A percentile compares a stretch with the other conserved stretches of the same genome.
Evolutionary conservation across 306 rosid species (phyloP).

Genomic region (Medicago arabica): DNA sequence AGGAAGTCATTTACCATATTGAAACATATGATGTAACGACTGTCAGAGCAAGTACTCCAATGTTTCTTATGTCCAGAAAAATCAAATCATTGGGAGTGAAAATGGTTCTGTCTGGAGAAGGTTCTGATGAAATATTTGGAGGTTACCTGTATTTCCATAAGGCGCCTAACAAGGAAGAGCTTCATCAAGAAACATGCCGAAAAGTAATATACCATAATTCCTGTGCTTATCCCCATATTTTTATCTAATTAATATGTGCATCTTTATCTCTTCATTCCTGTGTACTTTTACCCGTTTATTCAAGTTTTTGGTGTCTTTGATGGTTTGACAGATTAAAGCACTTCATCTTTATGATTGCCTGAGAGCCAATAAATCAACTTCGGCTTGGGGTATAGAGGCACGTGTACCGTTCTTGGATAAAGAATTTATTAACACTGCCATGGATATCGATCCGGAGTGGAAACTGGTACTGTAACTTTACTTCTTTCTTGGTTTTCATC

Average conservation of each 20-base stretch:
- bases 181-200: constrained; percentile 91
- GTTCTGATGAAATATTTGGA: constrained; percentile 97
- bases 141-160: constrained; percentile 98
- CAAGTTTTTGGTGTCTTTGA: constrained; percentile 32
- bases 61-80: constrained; percentile 99
- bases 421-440: constrained; percentile 74
- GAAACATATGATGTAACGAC: constrained; percentile 98
- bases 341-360: constrained; percentile 97
- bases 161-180: constrained; percentile 93
- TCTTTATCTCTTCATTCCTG: constrained; percentile 7
- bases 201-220: constrained; percentile 59
- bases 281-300: constrained; percentile 34
- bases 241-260: constrained; percentile 3
- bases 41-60: constrained; percentile 95
- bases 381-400: constrained; percentile 99
- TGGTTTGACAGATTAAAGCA: constrained; percentile 74
- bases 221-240: constrained; percentile 7
- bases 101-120: constrained; percentile 99
- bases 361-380: constrained; percentile 94
- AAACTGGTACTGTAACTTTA: constrained; percentile 69
- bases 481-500: constrained; percentile 21
- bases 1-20: constrained; percentile 93
- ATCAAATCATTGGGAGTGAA: constrained; percentile 98
- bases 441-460: constrained; percentile 93
- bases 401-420: constrained; percentile 97